Evolutionary conservation across 2,329 filamentous ascomycete genomes (phyloP), one percentile per base, ranked within the genome.

Genomic region (Diaporthe ilicicola): DNA sequence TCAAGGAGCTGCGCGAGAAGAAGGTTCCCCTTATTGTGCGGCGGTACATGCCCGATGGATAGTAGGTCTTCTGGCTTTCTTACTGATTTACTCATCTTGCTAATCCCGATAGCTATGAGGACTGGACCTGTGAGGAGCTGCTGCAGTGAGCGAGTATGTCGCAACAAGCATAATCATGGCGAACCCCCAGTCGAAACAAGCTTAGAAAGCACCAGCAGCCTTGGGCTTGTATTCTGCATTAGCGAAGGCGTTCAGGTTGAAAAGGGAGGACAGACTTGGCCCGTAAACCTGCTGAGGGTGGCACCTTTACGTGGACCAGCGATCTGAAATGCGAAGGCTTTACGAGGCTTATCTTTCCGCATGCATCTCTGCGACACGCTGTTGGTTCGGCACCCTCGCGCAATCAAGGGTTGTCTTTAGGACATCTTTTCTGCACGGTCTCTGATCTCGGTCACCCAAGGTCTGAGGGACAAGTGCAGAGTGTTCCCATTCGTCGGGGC

Each of bases 81-180:
- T 46, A 19, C 73, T 42, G 69, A 39, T 70, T 15, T 42, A 13
- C 15, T 10, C 12, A 27, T 12, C 34, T 12, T 44, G 37, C 59
- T 71, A 44, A 71, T 55, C 27, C 29, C 34, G 67, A n/a, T 75
- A 95, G 93, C 85, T 98, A 98, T 83, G 96, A 99, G 88, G 96
- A 99, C 82, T 99, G 96, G 96, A 97, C 95, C 44, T 98, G 95
- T 84, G 96, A 98, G 84, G 96, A 99, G 83, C 87, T 98, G 74
- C 88, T 97, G 69, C 88, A 90, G 81, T 90, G 50, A 70, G 13
- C 42, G 32, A 67, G 29, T 39, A 13, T 12, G 44, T 24, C n/a
- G 34, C 29, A 54, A 13, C 44, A 53, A 48, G 15, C 48, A 22
- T 53, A 17, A 69, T 44, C 55, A 64, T 53, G 50, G 53, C 50